These are phyloP conservation scores for Saccharomycopsis schoenii DNA, from an alignment of 805 yeast species.

Conservation along the genomic window DNA sequence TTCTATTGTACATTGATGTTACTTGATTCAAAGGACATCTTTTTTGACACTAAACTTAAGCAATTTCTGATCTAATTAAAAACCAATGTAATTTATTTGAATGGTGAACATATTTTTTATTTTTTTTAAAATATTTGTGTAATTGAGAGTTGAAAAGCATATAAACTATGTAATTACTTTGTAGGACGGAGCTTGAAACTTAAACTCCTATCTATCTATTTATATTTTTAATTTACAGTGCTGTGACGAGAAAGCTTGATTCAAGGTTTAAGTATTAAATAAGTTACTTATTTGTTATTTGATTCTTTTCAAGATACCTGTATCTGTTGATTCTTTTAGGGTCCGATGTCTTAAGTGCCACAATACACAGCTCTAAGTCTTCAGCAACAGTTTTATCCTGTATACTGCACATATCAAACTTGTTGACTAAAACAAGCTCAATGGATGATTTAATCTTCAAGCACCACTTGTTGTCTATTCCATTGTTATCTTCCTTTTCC, in stretches of 20 bases:
- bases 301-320: neutral
- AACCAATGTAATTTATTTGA: too few species aligned
- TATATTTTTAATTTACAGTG: too few species aligned
- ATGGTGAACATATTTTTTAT: too few species aligned
- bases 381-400: slow-evolving; percentile 19
- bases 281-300: neutral
- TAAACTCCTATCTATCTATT: too few species aligned
- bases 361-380: slow-evolving; percentile 30
- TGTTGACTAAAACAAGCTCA: slow-evolving; percentile 26
- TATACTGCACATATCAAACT: slow-evolving; percentile 9
- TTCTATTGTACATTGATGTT: neutral
- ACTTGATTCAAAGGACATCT: neutral
- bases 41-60: neutral
- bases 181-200: too few species aligned
- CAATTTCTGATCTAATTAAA: too few species aligned
- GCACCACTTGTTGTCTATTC: slow-evolving; percentile 65
- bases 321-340: slow-evolving; percentile 59
- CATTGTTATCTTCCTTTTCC: slow-evolving; percentile 58
- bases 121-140: too few species aligned
- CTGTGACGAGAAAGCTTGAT: too few species aligned
- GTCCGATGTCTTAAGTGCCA: slow-evolving; percentile 43
- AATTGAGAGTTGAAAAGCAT: too few species aligned
- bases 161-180: too few species aligned
- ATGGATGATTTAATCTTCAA: slow-evolving; percentile 47
- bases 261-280: too few species aligned